phyloP scores from a whole-genome alignment of 345 rosid species.

The Arabis alpina region DNA sequence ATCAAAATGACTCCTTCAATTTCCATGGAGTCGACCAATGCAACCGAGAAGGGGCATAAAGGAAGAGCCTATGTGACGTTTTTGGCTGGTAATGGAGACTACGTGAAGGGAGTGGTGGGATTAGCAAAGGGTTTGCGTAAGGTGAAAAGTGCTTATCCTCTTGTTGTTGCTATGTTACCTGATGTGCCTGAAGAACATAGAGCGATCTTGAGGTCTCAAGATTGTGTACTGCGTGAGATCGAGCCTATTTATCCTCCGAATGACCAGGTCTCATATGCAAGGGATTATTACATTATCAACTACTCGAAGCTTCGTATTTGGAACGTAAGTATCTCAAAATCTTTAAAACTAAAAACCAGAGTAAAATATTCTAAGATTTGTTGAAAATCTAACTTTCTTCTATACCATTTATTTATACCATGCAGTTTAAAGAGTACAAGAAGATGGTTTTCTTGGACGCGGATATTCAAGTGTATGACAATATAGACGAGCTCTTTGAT shows the following conservation, averaged over 20 bases:
- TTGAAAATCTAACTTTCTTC: too few species aligned
- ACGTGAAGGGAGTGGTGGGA: constrained; percentile 73
- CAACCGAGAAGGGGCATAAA: constrained; percentile 33
- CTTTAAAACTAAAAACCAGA: background rate
- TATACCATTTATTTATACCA: too few species aligned
- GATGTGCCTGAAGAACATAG: constrained; percentile 82
- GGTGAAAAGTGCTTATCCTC: constrained; percentile 60
- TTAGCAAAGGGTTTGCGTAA: constrained; percentile 75
- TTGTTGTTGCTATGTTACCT: constrained; percentile 70
- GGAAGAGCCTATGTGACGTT: constrained; percentile 61
- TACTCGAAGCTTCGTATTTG: constrained; percentile 32
- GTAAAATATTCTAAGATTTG: too few species aligned
- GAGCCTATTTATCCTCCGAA: constrained; percentile 33
- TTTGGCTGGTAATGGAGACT: constrained; percentile 74
- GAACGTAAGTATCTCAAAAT: constrained; percentile 19
- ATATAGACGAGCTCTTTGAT: constrained; percentile 71
- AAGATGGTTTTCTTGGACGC: constrained; percentile 76
- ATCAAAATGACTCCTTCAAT: constrained; percentile 47
- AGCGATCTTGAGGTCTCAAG: constrained; percentile 57
- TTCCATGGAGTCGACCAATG: constrained; percentile 26
- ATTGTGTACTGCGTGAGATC: constrained; percentile 63
- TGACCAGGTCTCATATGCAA: background rate
- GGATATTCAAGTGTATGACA: constrained; percentile 74
- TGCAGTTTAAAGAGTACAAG: constrained; percentile 63
- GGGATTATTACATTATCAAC: constrained; percentile 31